Percentiles rank a stretch among this genome's conserved stretches.
These are phyloP conservation scores for Arachis monticola DNA, from an alignment of 331 rosid species.

Conservation along the genomic window DNA sequence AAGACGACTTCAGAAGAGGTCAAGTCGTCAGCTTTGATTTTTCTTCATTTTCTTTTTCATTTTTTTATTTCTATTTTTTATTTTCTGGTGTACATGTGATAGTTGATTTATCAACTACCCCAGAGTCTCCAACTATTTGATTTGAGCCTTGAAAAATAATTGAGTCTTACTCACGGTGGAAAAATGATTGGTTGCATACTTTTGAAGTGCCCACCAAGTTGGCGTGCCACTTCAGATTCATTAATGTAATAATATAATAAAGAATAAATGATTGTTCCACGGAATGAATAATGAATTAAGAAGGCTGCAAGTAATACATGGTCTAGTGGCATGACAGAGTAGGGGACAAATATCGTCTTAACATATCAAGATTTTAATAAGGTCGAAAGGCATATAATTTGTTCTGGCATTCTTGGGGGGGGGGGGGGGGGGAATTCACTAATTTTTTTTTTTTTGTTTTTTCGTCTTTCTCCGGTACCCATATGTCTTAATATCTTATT, in stretches of 20 bases:
- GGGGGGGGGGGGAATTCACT: too few species aligned
- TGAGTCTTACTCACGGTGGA: background rate
- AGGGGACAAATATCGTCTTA: background rate
- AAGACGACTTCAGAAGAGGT: conserved; percentile 16
- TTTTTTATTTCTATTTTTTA: background rate
- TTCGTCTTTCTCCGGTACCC: too few species aligned
- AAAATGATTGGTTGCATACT: background rate
- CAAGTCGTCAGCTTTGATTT: conserved; percentile 34
- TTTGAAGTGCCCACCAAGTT: background rate
- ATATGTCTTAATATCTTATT: too few species aligned
- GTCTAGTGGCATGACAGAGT: background rate
- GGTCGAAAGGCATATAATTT: background rate
- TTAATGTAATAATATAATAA: background rate
- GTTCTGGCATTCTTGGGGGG: conserved; percentile 10
- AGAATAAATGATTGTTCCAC: background rate
- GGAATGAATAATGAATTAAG: conserved; percentile 3
- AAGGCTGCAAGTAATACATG: background rate
- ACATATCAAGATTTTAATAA: background rate
- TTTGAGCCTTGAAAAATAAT: conserved; percentile 3
- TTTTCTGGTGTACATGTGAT: background rate
- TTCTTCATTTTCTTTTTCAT: background rate
- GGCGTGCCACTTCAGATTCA: background rate
- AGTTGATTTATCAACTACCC: conserved; percentile 36
- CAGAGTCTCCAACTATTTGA: background rate
- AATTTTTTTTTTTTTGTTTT: too few species aligned